Evolutionary conservation across 2,329 filamentous ascomycete species (phyloP), one percentile per base, ranked within the genome.

Genomic region (Sarocladiaceae sp.): DNA sequence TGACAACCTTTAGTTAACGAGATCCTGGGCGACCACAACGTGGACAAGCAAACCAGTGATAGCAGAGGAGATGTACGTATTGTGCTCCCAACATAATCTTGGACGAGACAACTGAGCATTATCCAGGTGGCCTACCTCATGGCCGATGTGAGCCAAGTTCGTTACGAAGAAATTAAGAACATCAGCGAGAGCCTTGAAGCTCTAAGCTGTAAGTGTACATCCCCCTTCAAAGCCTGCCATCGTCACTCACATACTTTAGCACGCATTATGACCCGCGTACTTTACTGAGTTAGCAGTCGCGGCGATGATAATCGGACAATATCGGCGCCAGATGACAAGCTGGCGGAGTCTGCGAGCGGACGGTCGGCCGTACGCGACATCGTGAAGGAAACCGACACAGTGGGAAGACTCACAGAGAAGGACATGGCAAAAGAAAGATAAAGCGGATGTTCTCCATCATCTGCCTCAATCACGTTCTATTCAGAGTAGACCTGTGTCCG

Each of bases 41-140:
- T 98, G 55, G 91, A 96, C 70, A 97, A 97, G 75, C 93, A 98
- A 69, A 97, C 94, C 72, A 93, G 88, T 42, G 93, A 97, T 64
- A 95, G 86, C 67, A 85, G 84, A 70, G 91, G 89, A 54, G 91
- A 97, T 62, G 83, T 87, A 67, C 52, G 76, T 54, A 31, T 23
- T 19, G n/a, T 43, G 11, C 46, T 53, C 45, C 46, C 46, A 35
- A 16, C 18, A 24, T 13, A 19, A 3, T n/a, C 44, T 5, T 46
- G 12, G n/a, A n/a, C n/a, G n/a, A n/a, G n/a, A n/a, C n/a, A n/a
- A n/a, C n/a, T n/a, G n/a, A 43, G 40, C 33, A 31, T 11, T 4
- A 19, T 33, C 12, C 33, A 83, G 75, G 77, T 93, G 52, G 93
- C 93, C 16, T 98, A 98, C 63, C 73, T 98, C 50, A 96, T 98